Evolutionary conservation across 2,329 filamentous ascomycete genomes (phyloP).

Genomic region (Cladosporium sp.): DNA sequence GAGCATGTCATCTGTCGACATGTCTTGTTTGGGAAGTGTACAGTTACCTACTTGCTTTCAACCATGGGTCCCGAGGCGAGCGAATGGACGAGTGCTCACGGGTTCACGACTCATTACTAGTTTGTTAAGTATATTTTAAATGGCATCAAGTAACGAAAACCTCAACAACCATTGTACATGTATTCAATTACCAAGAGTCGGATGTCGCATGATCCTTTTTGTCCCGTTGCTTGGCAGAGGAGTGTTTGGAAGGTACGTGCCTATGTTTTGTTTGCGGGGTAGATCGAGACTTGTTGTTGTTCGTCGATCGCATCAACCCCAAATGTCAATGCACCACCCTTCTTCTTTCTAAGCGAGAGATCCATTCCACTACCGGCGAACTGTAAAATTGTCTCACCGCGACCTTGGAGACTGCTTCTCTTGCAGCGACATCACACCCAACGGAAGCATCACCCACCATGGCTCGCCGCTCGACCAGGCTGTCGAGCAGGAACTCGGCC

Average conservation of each 20-base stretch:
- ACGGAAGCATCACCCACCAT: slow-evolving; percentile 5
- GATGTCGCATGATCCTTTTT: background rate
- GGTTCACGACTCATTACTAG: background rate
- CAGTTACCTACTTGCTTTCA: background rate
- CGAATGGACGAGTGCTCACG: background rate
- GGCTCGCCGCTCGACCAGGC: slow-evolving; percentile 20
- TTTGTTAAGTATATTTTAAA: slow-evolving; percentile 2
- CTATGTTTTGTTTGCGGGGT: background rate
- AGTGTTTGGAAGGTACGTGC: background rate
- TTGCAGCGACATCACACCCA: background rate
- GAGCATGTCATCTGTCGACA: slow-evolving; percentile 8
- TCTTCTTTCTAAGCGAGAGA: background rate
- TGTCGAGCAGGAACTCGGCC: slow-evolving; percentile 18
- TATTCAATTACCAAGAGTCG: background rate
- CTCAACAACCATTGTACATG: background rate
- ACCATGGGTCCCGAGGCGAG: background rate
- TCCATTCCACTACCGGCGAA: slow-evolving; percentile 10
- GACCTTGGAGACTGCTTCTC: background rate
- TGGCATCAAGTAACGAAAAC: background rate
- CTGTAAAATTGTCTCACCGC: slow-evolving; percentile 8
- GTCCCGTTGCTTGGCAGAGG: background rate
- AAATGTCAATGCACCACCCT: slow-evolving; percentile 13
- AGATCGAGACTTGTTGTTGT: background rate
- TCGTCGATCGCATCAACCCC: slow-evolving; percentile 2
- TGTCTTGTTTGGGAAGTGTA: background rate